A percentile compares a stretch with the other conserved stretches of the same genome.
These are phyloP conservation scores for Trematosphaeria pertusa DNA, from an alignment of 2,329 filamentous ascomycete species.

Conservation along the genomic window DNA sequence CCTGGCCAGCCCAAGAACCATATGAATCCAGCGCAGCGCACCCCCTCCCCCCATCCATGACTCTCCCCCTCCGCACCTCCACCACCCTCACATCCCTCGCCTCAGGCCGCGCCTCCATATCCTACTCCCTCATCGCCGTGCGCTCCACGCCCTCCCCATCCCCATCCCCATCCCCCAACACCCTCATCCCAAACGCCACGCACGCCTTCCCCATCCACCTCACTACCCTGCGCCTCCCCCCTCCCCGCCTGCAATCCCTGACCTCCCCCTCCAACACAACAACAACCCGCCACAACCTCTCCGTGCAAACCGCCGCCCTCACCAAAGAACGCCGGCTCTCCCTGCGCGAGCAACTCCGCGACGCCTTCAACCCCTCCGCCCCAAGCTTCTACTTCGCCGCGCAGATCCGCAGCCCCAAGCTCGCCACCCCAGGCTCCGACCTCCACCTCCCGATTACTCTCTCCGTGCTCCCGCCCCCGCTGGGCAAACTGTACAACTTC, in stretches of 20 bases:
- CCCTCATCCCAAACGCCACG: not conserved
- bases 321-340: slow-evolving; percentile 9
- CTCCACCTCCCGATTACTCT: slow-evolving; percentile 11
- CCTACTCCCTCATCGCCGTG: slow-evolving; percentile 20
- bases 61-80: slow-evolving; percentile 3
- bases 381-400: slow-evolving; percentile 21
- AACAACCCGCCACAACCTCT: not conserved
- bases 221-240: slow-evolving; percentile 17
- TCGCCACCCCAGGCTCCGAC: slow-evolving; percentile 14
- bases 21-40: slow-evolving; percentile 15
- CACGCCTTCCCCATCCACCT: slow-evolving; percentile 8
- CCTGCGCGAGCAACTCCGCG: slow-evolving; percentile 16
- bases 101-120: slow-evolving; percentile 6
- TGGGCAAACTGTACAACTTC: slow-evolving; percentile 22
- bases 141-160: slow-evolving; percentile 11
- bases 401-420: slow-evolving; percentile 6
- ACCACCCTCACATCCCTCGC: slow-evolving; percentile 2
- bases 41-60: slow-evolving; percentile 20
- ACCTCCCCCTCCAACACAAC: not conserved
- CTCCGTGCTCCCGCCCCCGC: slow-evolving; percentile 13
- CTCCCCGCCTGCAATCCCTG: slow-evolving; percentile 2
- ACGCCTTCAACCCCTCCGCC: slow-evolving; percentile 14
- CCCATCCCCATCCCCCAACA: not conserved
- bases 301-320: slow-evolving; percentile 16
- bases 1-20: slow-evolving; percentile 15